Conservation (phyloP, 1,139 yeast genomes). For the Geotrichum siamense region DNA sequence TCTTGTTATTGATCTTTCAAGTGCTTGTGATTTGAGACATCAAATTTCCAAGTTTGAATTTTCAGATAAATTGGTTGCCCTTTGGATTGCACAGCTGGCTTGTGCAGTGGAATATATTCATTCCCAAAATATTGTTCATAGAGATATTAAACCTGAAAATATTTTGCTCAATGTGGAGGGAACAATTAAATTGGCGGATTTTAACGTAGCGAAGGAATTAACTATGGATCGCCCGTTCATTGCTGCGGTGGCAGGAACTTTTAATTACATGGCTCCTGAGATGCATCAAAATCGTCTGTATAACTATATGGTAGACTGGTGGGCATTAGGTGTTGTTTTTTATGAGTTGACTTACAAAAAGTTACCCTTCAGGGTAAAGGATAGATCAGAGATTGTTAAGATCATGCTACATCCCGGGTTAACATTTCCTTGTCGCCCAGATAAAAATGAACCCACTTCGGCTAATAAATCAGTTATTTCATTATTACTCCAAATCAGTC, state of each 20-base stretch:
- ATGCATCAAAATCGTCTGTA: constrained; percentile 75
- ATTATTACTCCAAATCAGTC: constrained; percentile 22
- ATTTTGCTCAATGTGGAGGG: constrained; percentile 53
- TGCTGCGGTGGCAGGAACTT: constrained; percentile 85
- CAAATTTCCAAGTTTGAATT: constrained; percentile 52
- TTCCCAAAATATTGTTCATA: constrained; percentile 64
- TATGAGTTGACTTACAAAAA: constrained; percentile 88
- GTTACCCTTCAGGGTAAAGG: constrained; percentile 73
- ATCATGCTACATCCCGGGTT: constrained; percentile 10
- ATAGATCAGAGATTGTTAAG: constrained; percentile 9
- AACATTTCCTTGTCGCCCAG: constrained; percentile 17
- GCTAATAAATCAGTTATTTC: constrained; percentile 25
- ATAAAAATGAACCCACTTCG: constrained; percentile 23
- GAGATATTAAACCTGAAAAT: constrained; percentile 90
- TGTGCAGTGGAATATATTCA: constrained; percentile 63
- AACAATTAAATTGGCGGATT: constrained; percentile 76
- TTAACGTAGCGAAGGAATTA: constrained; percentile 80
- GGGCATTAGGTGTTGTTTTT: constrained; percentile 89
- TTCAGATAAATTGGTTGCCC: constrained; percentile 54
- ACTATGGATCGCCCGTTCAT: constrained; percentile 56
- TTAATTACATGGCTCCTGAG: constrained; percentile 94
- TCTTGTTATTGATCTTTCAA: constrained; percentile 65
- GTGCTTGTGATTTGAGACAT: constrained; percentile 84
- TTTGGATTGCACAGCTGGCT: constrained; percentile 60
- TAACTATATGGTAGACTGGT: constrained; percentile 86